Evolutionary conservation across 306 rosid genomes (phyloP).

Genomic region (Purshia tridentata): DNA sequence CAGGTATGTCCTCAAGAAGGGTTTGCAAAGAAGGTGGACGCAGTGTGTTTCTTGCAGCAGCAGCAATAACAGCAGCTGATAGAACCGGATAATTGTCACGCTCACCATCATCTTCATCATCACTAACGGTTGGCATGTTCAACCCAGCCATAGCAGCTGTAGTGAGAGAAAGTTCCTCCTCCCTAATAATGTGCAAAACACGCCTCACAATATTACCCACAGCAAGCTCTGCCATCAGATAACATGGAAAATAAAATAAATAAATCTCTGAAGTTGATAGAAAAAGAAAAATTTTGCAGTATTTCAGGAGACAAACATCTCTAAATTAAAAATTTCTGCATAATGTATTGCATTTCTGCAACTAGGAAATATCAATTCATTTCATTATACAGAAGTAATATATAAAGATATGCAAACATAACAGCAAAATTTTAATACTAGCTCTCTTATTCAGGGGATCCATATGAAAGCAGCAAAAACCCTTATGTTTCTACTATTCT

Average conservation of each 20-base stretch:
- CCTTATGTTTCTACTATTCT: not conserved
- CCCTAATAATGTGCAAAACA: slow-evolving; percentile 90
- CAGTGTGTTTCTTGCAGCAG: slow-evolving; percentile 92
- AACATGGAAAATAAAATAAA: slow-evolving; percentile 20
- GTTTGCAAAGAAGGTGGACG: slow-evolving; percentile 97
- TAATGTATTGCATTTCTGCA: not conserved
- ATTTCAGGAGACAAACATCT: not conserved
- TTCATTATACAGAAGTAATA: not conserved
- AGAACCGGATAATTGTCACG: slow-evolving; percentile 62
- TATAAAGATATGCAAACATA: not conserved
- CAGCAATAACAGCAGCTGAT: slow-evolving; percentile 91
- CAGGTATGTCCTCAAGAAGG: slow-evolving; percentile 81
- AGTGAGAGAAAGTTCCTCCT: slow-evolving; percentile 86
- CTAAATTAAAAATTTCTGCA: not conserved
- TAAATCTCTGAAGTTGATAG: slow-evolving; percentile 10
- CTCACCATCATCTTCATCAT: slow-evolving; percentile 83
- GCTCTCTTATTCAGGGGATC: not conserved
- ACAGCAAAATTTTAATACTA: too few species aligned
- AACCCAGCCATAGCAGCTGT: slow-evolving; percentile 81
- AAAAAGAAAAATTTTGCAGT: slow-evolving; percentile 6
- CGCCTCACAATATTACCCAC: slow-evolving; percentile 99
- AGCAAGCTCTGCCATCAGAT: slow-evolving; percentile 73
- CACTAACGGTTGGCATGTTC: slow-evolving; percentile 69
- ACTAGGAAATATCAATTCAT: not conserved
- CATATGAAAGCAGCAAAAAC: not conserved